Conservation (phyloP, 768 basidiomycete species). For the Lentinula boryana region DNA sequence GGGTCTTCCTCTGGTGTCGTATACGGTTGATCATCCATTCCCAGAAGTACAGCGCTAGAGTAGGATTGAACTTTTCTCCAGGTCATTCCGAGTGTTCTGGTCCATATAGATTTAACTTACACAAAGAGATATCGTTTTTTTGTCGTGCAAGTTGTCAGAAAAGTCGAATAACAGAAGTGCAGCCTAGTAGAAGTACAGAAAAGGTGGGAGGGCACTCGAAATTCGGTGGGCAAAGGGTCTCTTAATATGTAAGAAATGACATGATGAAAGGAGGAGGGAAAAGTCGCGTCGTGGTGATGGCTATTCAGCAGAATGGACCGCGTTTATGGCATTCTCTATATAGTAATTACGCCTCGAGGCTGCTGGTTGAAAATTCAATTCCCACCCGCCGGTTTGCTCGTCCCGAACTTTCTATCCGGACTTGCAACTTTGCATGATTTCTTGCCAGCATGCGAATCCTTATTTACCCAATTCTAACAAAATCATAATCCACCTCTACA, state of each 20-base stretch:
- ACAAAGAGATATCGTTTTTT: neutral
- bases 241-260: neutral
- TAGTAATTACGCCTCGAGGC: neutral
- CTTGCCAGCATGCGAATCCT: no score
- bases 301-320: neutral
- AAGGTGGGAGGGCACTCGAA: neutral
- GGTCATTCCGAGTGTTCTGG: neutral
- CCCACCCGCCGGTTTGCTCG: neutral
- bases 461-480: neutral
- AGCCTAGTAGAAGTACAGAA: neutral
- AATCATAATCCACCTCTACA: neutral
- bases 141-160: neutral
- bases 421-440: no score
- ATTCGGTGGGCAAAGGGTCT: neutral
- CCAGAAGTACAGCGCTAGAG: neutral
- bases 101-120: neutral
- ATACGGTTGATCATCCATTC: conserved; percentile 37
- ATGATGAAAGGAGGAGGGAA: conserved; percentile 1
- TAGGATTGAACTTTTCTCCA: neutral
- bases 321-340: neutral
- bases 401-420: neutral
- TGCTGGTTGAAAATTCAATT: neutral
- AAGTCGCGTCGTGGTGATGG: neutral
- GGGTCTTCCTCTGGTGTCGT: conserved; percentile 48
- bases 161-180: neutral